Evolutionary conservation across 345 rosid species (phyloP).

Genomic region (Hypericum perforatum): DNA sequence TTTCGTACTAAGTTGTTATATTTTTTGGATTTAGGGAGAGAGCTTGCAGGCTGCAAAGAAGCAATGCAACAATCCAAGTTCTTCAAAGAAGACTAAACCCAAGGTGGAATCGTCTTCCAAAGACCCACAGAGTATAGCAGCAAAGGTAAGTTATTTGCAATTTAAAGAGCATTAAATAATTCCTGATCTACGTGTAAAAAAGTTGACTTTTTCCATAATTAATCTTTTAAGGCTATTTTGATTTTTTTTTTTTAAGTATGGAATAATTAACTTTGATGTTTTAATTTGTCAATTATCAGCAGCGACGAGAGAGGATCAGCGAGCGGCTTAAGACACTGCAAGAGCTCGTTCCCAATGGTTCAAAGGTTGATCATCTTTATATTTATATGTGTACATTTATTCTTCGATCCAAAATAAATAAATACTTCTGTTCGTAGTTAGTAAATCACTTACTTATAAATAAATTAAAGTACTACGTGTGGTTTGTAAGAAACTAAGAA

Average conservation of each 20-base stretch:
- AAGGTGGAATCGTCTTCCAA: constrained; percentile 35
- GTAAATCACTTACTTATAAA: too few species aligned
- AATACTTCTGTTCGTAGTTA: background rate
- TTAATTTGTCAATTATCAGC: constrained; percentile 30
- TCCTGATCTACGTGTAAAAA: too few species aligned
- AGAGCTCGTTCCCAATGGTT: constrained; percentile 84
- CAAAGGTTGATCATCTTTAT: constrained; percentile 39
- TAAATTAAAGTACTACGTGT: too few species aligned
- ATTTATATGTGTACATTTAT: too few species aligned
- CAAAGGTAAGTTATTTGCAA: constrained; percentile 42
- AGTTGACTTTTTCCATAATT: too few species aligned
- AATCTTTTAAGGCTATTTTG: too few species aligned
- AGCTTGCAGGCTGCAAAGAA: constrained; percentile 44
- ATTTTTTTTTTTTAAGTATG: too few species aligned
- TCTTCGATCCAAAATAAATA: background rate
- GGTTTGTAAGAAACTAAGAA: background rate
- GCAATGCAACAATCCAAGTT: constrained; percentile 21
- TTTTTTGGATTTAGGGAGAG: constrained; percentile 30
- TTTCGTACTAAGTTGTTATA: too few species aligned
- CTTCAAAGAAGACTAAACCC: constrained; percentile 36
- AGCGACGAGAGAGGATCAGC: constrained; percentile 84
- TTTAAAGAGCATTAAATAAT: too few species aligned
- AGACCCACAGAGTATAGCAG: constrained; percentile 90
- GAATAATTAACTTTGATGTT: background rate
- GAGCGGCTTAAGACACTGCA: constrained; percentile 75